Conservation (phyloP, 2,329 filamentous ascomycete species). For the Aureobasidium sp. region DNA sequence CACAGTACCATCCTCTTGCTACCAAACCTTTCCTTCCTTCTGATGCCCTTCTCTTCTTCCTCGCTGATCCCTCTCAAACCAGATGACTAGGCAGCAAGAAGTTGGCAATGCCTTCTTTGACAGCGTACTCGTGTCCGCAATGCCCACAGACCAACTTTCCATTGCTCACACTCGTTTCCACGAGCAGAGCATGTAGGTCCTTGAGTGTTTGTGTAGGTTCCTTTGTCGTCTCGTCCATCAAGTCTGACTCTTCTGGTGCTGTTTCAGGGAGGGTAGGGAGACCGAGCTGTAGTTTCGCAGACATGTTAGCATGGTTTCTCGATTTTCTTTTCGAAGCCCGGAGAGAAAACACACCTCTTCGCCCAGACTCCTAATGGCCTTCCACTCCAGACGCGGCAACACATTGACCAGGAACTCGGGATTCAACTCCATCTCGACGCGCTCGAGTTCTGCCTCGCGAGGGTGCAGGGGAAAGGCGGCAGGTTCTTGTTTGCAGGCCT, state of each 20-base stretch:
- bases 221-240: slow-evolving; percentile 42
- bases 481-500: slow-evolving; percentile 78
- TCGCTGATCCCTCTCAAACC: slow-evolving; percentile 42
- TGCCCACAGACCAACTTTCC: slow-evolving; percentile 85
- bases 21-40: neutral
- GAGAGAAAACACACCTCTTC: slow-evolving; percentile 57
- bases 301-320: neutral
- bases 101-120: slow-evolving; percentile 95
- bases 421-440: slow-evolving; percentile 76
- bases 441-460: slow-evolving; percentile 81
- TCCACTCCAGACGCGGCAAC: slow-evolving; percentile 82
- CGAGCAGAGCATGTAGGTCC: slow-evolving; percentile 72
- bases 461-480: slow-evolving; percentile 86
- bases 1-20: neutral
- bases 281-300: slow-evolving; percentile 53
- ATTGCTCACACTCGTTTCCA: slow-evolving; percentile 85
- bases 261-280: slow-evolving; percentile 61
- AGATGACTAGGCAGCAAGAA: slow-evolving; percentile 91
- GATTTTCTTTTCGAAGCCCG: neutral
- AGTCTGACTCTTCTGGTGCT: slow-evolving; percentile 25
- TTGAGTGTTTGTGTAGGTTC: slow-evolving; percentile 62
- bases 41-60: neutral
- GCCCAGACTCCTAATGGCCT: slow-evolving; percentile 66
- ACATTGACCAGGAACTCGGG: slow-evolving; percentile 75
- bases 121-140: slow-evolving; percentile 88